Evolutionary conservation across 805 yeast genomes (phyloP).

Genomic region (Saccharomycopsis lassenensis): DNA sequence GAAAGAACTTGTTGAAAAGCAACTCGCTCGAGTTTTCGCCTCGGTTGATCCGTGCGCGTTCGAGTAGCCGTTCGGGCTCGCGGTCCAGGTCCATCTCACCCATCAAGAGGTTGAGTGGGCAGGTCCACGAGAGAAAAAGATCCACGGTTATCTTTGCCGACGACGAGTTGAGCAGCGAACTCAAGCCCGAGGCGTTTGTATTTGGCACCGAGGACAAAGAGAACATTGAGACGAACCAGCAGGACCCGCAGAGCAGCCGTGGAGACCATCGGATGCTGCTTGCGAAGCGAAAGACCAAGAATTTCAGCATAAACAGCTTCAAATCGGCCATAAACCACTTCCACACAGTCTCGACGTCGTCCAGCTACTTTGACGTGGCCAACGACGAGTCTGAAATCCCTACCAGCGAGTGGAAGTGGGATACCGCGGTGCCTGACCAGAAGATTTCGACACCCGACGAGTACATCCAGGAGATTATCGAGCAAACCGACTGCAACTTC

Average conservation of each 20-base stretch:
- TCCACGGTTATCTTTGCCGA: slow-evolving; percentile 14
- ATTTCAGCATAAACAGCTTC: slow-evolving; percentile 12
- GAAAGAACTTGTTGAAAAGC: slow-evolving; percentile 10
- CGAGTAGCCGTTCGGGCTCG: slow-evolving; percentile 13
- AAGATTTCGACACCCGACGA: no score
- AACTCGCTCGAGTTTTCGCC: slow-evolving; percentile 5
- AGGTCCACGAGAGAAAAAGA: slow-evolving; percentile 8
- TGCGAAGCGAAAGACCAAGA: slow-evolving; percentile 2
- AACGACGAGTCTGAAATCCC: no score
- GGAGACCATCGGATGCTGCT: neutral
- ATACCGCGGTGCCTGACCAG: no score
- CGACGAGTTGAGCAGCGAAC: slow-evolving; percentile 11
- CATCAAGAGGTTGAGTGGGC: slow-evolving; percentile 9
- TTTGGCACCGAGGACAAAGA: neutral
- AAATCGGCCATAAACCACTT: slow-evolving; percentile 8
- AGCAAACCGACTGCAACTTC: no score
- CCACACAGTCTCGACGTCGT: slow-evolving; percentile 8
- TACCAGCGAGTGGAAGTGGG: no score
- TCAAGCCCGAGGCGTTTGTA: slow-evolving; percentile 1
- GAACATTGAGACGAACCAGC: neutral
- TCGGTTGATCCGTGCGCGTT: slow-evolving; percentile 3
- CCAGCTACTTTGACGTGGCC: no score
- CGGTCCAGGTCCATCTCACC: slow-evolving; percentile 13
- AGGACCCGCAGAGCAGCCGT: neutral
- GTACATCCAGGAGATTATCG: no score